These are phyloP conservation scores for Aureobasidium sp. DNA, from an alignment of 2,329 filamentous ascomycete genomes.

Conservation along the genomic window DNA sequence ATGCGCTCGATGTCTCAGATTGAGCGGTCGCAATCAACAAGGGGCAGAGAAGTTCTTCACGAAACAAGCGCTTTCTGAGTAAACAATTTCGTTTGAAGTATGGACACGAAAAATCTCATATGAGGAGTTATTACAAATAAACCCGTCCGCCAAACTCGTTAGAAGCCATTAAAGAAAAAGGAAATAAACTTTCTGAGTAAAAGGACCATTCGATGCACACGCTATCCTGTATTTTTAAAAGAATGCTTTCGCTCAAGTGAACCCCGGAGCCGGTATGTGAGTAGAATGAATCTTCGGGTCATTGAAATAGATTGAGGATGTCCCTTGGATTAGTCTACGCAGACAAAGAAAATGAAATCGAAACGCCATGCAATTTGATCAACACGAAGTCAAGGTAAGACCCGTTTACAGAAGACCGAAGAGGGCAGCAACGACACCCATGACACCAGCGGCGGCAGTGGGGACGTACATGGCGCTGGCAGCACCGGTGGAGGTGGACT, in stretches of 20 bases:
- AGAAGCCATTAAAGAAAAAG: conserved; percentile 15
- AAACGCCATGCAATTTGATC: conserved; percentile 27
- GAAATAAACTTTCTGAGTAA: conserved; percentile 11
- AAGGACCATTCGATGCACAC: conserved; percentile 13
- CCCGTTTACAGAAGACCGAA: conserved; percentile 39
- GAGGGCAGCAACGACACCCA: conserved; percentile 42
- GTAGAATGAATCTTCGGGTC: conserved; percentile 3
- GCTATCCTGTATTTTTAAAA: conserved; percentile 15
- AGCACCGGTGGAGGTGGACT: conserved; percentile 25
- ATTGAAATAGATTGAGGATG: conserved; percentile 8
- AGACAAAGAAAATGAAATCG: conserved; percentile 31
- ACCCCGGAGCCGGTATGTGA: conserved; percentile 5
- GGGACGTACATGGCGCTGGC: conserved; percentile 35
- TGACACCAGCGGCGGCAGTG: conserved; percentile 35
- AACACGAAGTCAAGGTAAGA: conserved; percentile 8
- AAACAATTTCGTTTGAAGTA: background rate
- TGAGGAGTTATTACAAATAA: conserved; percentile 15
- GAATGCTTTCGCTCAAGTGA: conserved; percentile 8
- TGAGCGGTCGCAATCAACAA: background rate
- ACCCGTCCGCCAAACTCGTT: conserved; percentile 11
- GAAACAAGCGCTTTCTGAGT: background rate
- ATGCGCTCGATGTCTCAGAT: background rate
- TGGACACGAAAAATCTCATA: conserved; percentile 12
- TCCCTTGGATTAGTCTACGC: conserved; percentile 34
- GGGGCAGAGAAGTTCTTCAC: background rate